These are phyloP conservation scores for Tuber magnatum DNA, from an alignment of 495 filamentous ascomycete species.

Conservation along the genomic window DNA sequence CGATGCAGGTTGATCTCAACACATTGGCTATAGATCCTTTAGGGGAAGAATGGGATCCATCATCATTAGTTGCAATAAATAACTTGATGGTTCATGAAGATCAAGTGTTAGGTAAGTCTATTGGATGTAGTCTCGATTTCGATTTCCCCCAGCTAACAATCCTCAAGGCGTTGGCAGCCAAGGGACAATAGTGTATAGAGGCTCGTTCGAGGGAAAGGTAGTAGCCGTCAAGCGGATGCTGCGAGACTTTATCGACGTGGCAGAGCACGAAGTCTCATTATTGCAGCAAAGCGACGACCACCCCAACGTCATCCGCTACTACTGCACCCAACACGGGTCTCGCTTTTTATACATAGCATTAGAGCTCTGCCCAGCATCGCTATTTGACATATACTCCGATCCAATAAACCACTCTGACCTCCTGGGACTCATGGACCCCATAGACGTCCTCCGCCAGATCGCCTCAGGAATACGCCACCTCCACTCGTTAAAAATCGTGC, in stretches of 20 bases:
- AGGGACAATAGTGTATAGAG: conserved; percentile 76
- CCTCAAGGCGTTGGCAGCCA: conserved; percentile 57
- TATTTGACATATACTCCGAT: conserved; percentile 79
- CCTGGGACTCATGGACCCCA: conserved; percentile 51
- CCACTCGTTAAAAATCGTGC: conserved; percentile 87
- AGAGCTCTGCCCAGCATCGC: conserved; percentile 87
- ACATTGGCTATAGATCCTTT: conserved; percentile 35
- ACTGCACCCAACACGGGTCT: conserved; percentile 74
- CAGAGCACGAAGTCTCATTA: conserved; percentile 82
- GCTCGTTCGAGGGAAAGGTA: conserved; percentile 79
- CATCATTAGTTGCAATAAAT: conserved; percentile 34
- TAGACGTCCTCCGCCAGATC: conserved; percentile 72
- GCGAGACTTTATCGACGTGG: conserved; percentile 88
- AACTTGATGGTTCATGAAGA: conserved; percentile 67
- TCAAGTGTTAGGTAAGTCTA: conserved; percentile 57
- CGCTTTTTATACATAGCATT: conserved; percentile 96
- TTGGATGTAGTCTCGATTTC: not conserved
- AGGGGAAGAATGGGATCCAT: conserved; percentile 8
- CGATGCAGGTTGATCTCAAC: conserved; percentile 41
- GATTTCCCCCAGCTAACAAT: conserved; percentile 15
- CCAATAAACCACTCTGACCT: conserved; percentile 55
- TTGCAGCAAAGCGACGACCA: conserved; percentile 92
- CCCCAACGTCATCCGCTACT: conserved; percentile 93
- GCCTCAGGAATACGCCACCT: conserved; percentile 78
- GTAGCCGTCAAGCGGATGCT: conserved; percentile 97